phyloP scores from a whole-genome alignment of 352 stramenopile genomes.

The Globisporangium lucens region DNA sequence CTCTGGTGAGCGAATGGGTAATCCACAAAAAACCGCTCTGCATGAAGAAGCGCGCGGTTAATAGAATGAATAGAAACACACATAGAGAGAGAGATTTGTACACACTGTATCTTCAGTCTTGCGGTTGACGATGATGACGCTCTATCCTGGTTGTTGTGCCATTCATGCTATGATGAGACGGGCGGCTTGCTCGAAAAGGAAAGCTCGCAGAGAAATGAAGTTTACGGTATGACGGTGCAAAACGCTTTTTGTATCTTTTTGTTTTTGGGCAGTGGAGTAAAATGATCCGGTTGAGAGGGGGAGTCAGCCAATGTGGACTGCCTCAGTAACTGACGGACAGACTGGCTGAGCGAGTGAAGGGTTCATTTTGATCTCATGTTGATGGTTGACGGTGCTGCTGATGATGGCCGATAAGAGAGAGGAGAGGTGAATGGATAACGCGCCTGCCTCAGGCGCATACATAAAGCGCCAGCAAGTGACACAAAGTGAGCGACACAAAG shows the following conservation, averaged over 20 bases:
- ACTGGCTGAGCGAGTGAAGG: not conserved
- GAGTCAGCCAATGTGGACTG: not conserved
- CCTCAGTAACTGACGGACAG: not conserved
- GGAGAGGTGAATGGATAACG: not conserved
- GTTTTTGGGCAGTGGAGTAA: not conserved
- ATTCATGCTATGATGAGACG: not conserved
- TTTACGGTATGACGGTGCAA: too few relatives aligned
- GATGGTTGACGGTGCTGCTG: not conserved
- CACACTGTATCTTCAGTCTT: not conserved
- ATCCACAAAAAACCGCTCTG: not conserved
- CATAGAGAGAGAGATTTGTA: not conserved
- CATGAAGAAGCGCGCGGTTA: not conserved
- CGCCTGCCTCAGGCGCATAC: slow-evolving; percentile 2
- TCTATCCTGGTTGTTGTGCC: not conserved
- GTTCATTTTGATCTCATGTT: slow-evolving; percentile 8
- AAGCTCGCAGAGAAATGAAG: not conserved
- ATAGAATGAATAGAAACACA: slow-evolving; percentile 2
- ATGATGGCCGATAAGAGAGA: not conserved
- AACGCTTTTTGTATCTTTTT: not conserved
- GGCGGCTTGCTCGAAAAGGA: not conserved
- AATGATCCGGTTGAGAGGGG: not conserved
- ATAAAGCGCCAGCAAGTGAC: too few relatives aligned
- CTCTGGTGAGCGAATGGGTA: slow-evolving; percentile 49
- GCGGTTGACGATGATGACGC: not conserved
- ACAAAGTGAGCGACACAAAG: too few relatives aligned